Evolutionary conservation across 1,284 basidiomycete genomes (phyloP).

Genomic region (Heterobasidion irregulare): DNA sequence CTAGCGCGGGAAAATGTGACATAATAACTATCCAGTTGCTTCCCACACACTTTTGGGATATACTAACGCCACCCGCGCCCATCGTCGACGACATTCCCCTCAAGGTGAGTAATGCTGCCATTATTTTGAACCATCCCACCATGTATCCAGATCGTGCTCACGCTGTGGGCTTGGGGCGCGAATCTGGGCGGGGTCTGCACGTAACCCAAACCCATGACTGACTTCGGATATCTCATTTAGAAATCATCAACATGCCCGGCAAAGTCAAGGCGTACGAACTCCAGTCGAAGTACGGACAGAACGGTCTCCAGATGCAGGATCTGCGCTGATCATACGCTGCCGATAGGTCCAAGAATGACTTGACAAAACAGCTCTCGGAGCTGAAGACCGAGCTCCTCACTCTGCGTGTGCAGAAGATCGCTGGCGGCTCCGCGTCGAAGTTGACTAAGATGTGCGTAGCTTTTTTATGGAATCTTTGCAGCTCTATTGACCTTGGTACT

Average conservation of each 20-base stretch:
- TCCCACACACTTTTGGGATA: neutral
- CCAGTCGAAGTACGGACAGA: conserved; percentile 79
- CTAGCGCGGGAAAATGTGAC: conserved; percentile 13
- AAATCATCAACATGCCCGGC: conserved; percentile 55
- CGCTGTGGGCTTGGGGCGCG: too few species aligned
- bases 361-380: conserved; percentile 91
- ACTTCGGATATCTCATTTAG: neutral
- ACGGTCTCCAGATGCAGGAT: neutral
- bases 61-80: neutral
- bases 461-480: neutral
- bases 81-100: conserved; percentile 14
- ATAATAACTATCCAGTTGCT: conserved; percentile 25
- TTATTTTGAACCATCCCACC: neutral
- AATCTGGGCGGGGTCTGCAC: too few species aligned
- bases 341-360: conserved; percentile 91
- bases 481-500: conserved; percentile 6
- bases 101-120: conserved; percentile 16
- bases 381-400: conserved; percentile 93
- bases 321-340: neutral
- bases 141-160: too few species aligned
- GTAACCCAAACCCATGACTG: neutral
- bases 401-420: conserved; percentile 97
- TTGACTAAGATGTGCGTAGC: conserved; percentile 90
- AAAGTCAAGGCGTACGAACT: conserved; percentile 98
- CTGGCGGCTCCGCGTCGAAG: conserved; percentile 93